phyloP scores from a whole-genome alignment of 805 yeast genomes.

The Yarrowia yakushimensis region DNA sequence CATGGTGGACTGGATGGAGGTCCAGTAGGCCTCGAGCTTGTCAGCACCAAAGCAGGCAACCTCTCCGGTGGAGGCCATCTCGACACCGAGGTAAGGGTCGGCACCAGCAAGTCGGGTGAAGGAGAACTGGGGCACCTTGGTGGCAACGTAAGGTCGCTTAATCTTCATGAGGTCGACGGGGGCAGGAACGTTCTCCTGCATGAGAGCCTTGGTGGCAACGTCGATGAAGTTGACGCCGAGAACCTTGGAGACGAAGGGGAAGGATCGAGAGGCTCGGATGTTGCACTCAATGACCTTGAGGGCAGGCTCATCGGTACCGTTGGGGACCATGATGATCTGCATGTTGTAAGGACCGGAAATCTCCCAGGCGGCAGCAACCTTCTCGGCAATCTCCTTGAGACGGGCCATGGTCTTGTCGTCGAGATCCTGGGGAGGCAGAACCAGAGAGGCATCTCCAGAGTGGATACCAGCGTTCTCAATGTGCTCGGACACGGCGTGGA shows the following conservation, averaged over 20 bases:
- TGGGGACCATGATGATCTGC: conserved; percentile 84
- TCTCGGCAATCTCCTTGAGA: conserved; percentile 82
- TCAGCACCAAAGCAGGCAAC: conserved; percentile 93
- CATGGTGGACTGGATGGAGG: conserved; percentile 94
- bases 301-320: conserved; percentile 55
- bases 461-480: conserved; percentile 98
- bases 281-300: conserved; percentile 98
- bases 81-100: conserved; percentile 98
- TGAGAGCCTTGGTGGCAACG: conserved; percentile 83
- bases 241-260: conserved; percentile 98
- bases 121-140: conserved; percentile 97
- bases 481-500: conserved; percentile 96
- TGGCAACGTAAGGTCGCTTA: conserved; percentile 79
- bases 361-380: conserved; percentile 90
- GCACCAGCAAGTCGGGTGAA: conserved; percentile 99
- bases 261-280: conserved; percentile 96
- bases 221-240: conserved; percentile 92
- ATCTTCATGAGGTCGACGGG: conserved; percentile 81
- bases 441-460: conserved; percentile 96
- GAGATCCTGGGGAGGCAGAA: conserved; percentile 85
- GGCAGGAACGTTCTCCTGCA: conserved; percentile 63
- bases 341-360: conserved; percentile 98
- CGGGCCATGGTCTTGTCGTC: conserved; percentile 63
- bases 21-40: conserved; percentile 91
- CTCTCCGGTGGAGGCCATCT: conserved; percentile 99